A percentile compares a stretch with the other conserved stretches of the same genome.
phyloP scores from a whole-genome alignment of 1,139 yeast species.

The Suhomyces wounanorum region DNA sequence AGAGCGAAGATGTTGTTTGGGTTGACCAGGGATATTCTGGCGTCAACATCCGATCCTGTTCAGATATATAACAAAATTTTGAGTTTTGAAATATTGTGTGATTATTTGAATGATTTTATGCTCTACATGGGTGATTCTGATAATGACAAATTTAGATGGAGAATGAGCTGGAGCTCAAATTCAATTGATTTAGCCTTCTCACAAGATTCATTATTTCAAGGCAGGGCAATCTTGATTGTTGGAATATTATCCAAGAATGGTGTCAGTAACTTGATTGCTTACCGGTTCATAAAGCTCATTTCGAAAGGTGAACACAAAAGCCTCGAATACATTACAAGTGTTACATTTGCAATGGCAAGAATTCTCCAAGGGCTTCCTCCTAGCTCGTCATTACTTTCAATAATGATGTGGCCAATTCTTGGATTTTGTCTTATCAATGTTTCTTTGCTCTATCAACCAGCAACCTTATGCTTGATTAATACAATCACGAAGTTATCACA shows the following conservation, averaged over 20 bases:
- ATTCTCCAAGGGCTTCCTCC: conserved; percentile 63
- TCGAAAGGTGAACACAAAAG: conserved; percentile 32
- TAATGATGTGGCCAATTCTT: conserved; percentile 66
- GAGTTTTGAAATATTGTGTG: conserved; percentile 67
- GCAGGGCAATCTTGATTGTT: conserved; percentile 68
- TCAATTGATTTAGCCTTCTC: conserved; percentile 68
- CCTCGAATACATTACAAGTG: conserved; percentile 39
- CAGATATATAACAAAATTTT: conserved; percentile 51
- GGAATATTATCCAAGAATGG: conserved; percentile 72
- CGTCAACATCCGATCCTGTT: conserved; percentile 28
- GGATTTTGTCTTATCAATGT: conserved; percentile 38
- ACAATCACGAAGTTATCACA: conserved; percentile 30
- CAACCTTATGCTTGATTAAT: conserved; percentile 44
- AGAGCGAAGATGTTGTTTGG: conserved; percentile 79
- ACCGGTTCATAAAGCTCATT: conserved; percentile 42
- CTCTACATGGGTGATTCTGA: conserved; percentile 51
- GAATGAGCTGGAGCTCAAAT: conserved; percentile 68
- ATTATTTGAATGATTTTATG: conserved; percentile 56
- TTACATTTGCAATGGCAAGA: conserved; percentile 55
- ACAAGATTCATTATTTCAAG: conserved; percentile 62
- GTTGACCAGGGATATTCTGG: conserved; percentile 60
- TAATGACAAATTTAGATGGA: conserved; percentile 57
- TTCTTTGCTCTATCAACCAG: conserved; percentile 54
- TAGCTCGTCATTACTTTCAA: conserved; percentile 54
- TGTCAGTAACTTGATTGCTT: conserved; percentile 60